Conservation (phyloP, 192 early-diverging fungal genomes). For the Coemansia sp. region DNA sequence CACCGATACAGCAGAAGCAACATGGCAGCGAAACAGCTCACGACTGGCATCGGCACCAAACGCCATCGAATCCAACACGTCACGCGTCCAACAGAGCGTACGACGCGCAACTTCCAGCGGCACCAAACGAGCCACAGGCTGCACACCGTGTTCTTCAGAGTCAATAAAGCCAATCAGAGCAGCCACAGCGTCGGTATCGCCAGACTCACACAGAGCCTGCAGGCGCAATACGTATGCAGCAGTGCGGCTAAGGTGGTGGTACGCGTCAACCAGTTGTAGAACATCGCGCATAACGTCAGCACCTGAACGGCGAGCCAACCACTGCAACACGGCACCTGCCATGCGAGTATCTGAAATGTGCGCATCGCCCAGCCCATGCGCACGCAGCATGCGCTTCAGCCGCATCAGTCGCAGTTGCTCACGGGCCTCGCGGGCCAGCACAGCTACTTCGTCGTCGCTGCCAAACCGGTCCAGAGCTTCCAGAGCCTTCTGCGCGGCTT, state of each 20-base stretch:
- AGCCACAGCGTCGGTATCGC: slow-evolving; percentile 19
- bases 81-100: slow-evolving; percentile 42
- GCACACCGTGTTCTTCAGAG: slow-evolving; percentile 22
- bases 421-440: slow-evolving; percentile 47
- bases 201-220: slow-evolving; percentile 54
- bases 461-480: slow-evolving; percentile 11
- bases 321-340: slow-evolving; percentile 55
- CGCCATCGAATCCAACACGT: slow-evolving; percentile 36
- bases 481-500: slow-evolving; percentile 28
- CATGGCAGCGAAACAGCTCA: slow-evolving; percentile 24
- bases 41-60: slow-evolving; percentile 28
- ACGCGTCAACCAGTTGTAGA: slow-evolving; percentile 59
- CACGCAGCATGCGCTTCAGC: slow-evolving; percentile 61
- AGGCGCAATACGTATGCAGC: slow-evolving; percentile 59
- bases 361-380: slow-evolving; percentile 58
- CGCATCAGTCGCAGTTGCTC: slow-evolving; percentile 67
- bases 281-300: slow-evolving; percentile 61
- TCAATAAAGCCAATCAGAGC: slow-evolving; percentile 23
- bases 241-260: slow-evolving; percentile 57
- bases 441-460: slow-evolving; percentile 14
- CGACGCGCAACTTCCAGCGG: slow-evolving; percentile 42
- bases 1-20: slow-evolving; percentile 13
- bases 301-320: slow-evolving; percentile 55
- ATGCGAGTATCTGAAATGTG: slow-evolving; percentile 61
- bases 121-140: slow-evolving; percentile 6